phyloP scores from a whole-genome alignment of 768 basidiomycete species.

The Gelatoporia subvermispora region DNA sequence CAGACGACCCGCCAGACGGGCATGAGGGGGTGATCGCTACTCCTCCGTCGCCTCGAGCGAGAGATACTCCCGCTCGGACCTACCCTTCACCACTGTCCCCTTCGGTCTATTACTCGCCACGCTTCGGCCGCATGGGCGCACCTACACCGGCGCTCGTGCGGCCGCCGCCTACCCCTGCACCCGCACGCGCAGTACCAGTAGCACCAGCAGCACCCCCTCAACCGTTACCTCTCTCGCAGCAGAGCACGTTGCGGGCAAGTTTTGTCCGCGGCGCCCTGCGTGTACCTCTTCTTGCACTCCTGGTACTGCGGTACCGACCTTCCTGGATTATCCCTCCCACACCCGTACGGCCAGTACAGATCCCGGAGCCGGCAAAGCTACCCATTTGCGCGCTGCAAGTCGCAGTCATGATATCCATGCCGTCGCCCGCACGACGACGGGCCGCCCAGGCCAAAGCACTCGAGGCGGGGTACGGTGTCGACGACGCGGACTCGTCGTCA shows the following conservation, averaged over 20 bases:
- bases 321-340: not conserved
- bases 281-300: not conserved
- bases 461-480: not conserved
- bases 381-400: constrained; percentile 16
- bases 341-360: not conserved
- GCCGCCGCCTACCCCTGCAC: too few relatives aligned
- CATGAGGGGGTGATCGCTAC: too few relatives aligned
- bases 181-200: too few relatives aligned
- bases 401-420: constrained; percentile 22
- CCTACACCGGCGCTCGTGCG: too few relatives aligned
- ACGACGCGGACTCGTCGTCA: not conserved
- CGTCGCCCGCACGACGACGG: constrained; percentile 8
- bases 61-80: too few relatives aligned
- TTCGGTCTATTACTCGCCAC: not conserved
- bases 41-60: too few relatives aligned
- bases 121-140: not conserved
- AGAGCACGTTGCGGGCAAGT: not conserved
- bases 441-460: not conserved
- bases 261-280: not conserved
- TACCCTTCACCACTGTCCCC: not conserved
- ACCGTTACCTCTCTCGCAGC: too few relatives aligned
- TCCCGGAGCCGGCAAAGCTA: not conserved
- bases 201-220: too few relatives aligned
- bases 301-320: constrained; percentile 3
- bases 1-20: not conserved